Percentiles rank a stretch among this genome's conserved stretches.
Evolutionary conservation across 1,139 yeast species (phyloP).

Genomic region (Blastobotrys illinoisensis): DNA sequence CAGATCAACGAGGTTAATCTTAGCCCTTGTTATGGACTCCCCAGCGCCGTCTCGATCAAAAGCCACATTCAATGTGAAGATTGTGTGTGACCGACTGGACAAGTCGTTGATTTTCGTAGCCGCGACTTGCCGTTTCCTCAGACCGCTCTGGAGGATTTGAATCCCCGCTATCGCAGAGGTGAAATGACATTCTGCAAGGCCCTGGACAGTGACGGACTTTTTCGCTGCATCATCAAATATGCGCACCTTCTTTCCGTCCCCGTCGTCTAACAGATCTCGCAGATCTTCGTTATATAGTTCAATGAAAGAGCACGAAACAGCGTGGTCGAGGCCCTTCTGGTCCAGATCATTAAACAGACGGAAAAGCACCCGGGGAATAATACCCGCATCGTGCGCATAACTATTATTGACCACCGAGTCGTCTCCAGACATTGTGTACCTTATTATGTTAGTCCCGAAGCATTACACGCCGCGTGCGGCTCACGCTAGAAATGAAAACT

Average conservation of each 20-base stretch:
- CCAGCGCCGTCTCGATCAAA: conserved; percentile 30
- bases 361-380: conserved; percentile 61
- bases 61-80: conserved; percentile 60
- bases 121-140: conserved; percentile 55
- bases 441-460: conserved; percentile 3
- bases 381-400: conserved; percentile 45
- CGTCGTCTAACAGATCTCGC: conserved; percentile 47
- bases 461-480: background rate
- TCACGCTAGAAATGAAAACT: conserved; percentile 1
- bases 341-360: conserved; percentile 19
- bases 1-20: conserved; percentile 75
- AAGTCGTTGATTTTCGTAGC: conserved; percentile 63
- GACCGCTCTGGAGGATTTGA: conserved; percentile 45
- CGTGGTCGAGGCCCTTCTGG: conserved; percentile 43
- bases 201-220: conserved; percentile 39
- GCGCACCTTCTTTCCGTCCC: conserved; percentile 34
- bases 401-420: conserved; percentile 25
- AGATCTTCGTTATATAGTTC: conserved; percentile 74
- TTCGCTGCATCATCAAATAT: conserved; percentile 38
- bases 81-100: conserved; percentile 63
- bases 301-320: conserved; percentile 64
- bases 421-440: conserved; percentile 77
- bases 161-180: conserved; percentile 38
- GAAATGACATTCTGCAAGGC: conserved; percentile 42
- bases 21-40: conserved; percentile 39